These are phyloP conservation scores for Stygiomarasmius scandens DNA, from an alignment of 1,284 basidiomycete species.

Conservation along the genomic window DNA sequence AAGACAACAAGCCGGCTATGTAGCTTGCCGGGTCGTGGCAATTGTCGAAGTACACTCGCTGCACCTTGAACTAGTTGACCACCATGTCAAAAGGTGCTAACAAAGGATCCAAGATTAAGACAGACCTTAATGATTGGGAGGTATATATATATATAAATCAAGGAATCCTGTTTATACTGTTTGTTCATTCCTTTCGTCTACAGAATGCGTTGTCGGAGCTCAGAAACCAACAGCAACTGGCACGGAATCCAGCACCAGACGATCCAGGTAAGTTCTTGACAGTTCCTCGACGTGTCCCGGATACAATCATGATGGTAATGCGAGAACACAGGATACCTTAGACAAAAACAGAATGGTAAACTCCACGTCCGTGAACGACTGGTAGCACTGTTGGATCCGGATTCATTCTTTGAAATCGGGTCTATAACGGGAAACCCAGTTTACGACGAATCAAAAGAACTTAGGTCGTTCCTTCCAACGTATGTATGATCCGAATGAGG, in stretches of 20 bases:
- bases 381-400: slow-evolving; percentile 35
- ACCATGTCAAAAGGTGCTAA: background rate
- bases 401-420: slow-evolving; percentile 41
- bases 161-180: background rate
- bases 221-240: slow-evolving; percentile 32
- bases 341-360: slow-evolving; percentile 44
- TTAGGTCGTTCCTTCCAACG: slow-evolving; percentile 41
- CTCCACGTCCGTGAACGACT: slow-evolving; percentile 47
- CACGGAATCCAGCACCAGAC: slow-evolving; percentile 34
- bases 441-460: slow-evolving; percentile 31
- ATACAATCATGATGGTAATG: background rate
- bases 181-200: background rate
- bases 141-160: no score
- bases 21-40: background rate
- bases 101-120: background rate
- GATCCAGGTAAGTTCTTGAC: slow-evolving; percentile 22
- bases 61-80: background rate
- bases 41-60: background rate
- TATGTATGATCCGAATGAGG: slow-evolving; percentile 21
- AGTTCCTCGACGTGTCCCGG: no score
- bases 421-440: slow-evolving; percentile 43
- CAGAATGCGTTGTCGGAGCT: slow-evolving; percentile 36
- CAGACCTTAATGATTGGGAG: background rate
- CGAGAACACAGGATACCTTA: slow-evolving; percentile 35
- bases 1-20: background rate